phyloP scores from a whole-genome alignment of 116 monocot species.

The Iris pallida region DNA sequence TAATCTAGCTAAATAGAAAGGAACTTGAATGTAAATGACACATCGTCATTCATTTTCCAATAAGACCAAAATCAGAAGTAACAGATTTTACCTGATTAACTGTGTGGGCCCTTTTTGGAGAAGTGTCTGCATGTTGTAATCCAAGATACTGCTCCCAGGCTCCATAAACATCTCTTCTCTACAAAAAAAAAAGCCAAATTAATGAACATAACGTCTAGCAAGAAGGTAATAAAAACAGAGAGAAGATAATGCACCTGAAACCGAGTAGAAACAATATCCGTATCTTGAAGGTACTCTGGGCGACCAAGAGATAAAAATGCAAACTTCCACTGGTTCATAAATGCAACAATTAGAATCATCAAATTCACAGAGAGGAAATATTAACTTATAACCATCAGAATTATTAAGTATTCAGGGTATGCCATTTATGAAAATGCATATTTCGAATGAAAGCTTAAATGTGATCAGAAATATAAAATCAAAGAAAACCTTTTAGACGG shows the following conservation, averaged over 20 bases:
- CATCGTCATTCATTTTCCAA: too few relatives aligned
- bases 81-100: conserved; percentile 58
- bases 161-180: conserved; percentile 98
- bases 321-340: conserved; percentile 79
- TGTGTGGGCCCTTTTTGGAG: conserved; percentile 80
- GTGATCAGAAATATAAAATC: too few relatives aligned
- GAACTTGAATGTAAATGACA: too few relatives aligned
- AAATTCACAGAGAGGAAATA: too few relatives aligned
- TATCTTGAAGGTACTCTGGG: conserved; percentile 83
- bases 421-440: too few relatives aligned
- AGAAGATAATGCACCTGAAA: conserved; percentile 50
- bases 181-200: not conserved
- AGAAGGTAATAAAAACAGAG: not conserved
- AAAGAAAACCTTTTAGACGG: too few relatives aligned
- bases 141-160: conserved; percentile 99
- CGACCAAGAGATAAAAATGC: conserved; percentile 73
- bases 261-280: conserved; percentile 64
- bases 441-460: too few relatives aligned
- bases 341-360: not conserved
- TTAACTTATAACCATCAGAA: too few relatives aligned
- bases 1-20: too few relatives aligned
- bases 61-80: too few relatives aligned
- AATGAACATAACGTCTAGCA: not conserved
- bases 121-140: conserved; percentile 84
- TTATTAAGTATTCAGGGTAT: too few relatives aligned